Evolutionary conservation across 371 early-diverging fungal genomes (phyloP).

Genomic region (Pancytospora philotis): DNA sequence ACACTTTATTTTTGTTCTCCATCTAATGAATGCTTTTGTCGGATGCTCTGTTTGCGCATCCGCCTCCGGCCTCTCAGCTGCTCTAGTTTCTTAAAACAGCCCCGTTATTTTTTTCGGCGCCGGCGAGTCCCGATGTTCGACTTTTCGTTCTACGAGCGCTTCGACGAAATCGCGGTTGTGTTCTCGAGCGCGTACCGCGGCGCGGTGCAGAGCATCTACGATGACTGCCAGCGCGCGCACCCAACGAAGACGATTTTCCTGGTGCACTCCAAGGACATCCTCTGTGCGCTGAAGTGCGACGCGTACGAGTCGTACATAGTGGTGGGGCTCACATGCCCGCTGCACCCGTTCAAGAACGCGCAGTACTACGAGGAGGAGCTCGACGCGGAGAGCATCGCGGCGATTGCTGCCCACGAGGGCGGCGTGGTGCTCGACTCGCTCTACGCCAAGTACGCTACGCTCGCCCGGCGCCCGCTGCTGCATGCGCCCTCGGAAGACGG

Average conservation of each 20-base stretch:
- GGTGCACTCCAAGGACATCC: neutral
- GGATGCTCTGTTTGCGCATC: no score
- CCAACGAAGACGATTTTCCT: constrained; percentile 5
- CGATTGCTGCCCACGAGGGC: neutral
- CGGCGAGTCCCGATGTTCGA: no score
- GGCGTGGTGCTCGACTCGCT: constrained; percentile 5
- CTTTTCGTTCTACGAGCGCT: neutral
- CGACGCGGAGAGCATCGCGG: neutral
- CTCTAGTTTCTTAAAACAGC: no score
- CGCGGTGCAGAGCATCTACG: neutral
- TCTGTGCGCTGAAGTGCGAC: constrained; percentile 13
- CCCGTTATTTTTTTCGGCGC: no score
- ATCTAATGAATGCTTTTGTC: no score
- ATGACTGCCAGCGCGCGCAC: neutral
- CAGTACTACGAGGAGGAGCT: constrained; percentile 7
- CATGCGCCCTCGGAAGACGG: neutral
- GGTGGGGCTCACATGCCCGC: constrained; percentile 10
- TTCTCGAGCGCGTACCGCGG: neutral
- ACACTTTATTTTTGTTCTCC: no score
- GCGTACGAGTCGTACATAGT: constrained; percentile 16
- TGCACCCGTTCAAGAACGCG: constrained; percentile 22
- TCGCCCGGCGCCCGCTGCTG: neutral
- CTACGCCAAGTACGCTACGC: neutral
- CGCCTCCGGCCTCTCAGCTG: no score
- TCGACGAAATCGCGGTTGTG: constrained; percentile 8